Conservation (phyloP, 2,329 filamentous ascomycete genomes). For the Blumeriella jaapii region DNA sequence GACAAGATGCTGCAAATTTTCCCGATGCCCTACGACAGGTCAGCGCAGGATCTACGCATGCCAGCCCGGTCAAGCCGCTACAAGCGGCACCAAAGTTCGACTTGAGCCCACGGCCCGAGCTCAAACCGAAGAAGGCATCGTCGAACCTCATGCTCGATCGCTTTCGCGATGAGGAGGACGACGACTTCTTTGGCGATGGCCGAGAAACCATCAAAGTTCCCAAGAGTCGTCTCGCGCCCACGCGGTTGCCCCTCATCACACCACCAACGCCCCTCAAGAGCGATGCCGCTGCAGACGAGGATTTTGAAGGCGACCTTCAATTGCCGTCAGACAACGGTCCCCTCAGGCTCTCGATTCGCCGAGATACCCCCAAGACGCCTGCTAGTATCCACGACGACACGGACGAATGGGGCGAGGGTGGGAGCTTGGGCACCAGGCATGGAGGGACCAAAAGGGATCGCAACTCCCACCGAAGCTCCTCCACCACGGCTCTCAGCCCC, state of each 20-base stretch:
- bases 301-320: constrained; percentile 64
- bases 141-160: constrained; percentile 47
- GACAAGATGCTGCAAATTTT: constrained; percentile 46
- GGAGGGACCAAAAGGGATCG: constrained; percentile 73
- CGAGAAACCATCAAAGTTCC: constrained; percentile 56
- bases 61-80: constrained; percentile 39
- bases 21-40: constrained; percentile 60
- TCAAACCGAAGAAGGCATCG: constrained; percentile 19
- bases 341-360: constrained; percentile 48
- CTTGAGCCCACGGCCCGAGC: constrained; percentile 16
- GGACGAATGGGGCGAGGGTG: constrained; percentile 86
- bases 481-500: constrained; percentile 79
- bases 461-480: constrained; percentile 75
- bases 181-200: constrained; percentile 53
- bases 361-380: constrained; percentile 52
- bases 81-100: constrained; percentile 26
- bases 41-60: constrained; percentile 35
- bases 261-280: constrained; percentile 41
- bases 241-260: constrained; percentile 41
- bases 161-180: constrained; percentile 51
- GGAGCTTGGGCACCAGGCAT: constrained; percentile 81
- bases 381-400: constrained; percentile 59
- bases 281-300: constrained; percentile 36
- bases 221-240: constrained; percentile 43
- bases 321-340: constrained; percentile 53